Evolutionary conservation across 2,329 filamentous ascomycete species (phyloP), one percentile per base, ranked within the genome.

Genomic region (Cladosporium halotolerans): DNA sequence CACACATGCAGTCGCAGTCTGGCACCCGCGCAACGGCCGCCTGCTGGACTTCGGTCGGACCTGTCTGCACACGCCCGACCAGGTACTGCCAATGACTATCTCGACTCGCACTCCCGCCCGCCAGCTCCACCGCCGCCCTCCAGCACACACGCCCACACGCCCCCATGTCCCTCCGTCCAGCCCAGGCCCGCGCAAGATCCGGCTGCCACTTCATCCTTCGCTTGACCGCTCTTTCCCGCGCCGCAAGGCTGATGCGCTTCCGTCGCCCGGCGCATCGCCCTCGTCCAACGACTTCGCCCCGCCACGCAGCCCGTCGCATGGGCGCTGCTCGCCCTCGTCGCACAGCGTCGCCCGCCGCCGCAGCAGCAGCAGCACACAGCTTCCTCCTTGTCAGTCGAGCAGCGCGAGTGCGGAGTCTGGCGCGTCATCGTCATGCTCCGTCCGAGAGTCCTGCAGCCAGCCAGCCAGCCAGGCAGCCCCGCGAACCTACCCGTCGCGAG

Each of bases 241-340:
- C 19, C 46, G 46, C 46, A 42, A 49, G 46, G 46, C 45, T 48
- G 45, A 47, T 36, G 45, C 45, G 34, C 33, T 47, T 32, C 19
- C 45, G 28, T 31, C 33, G 18, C 45, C 9, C 33, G 38, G 36
- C n/a, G 36, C 38, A 16, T 34, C 23, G 34, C 45, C 13, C 31
- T 36, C 23, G 19, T 48, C 46, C 46, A 33, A 47, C 45, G 34
- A 23, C 33, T 18, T 41, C 45, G 14, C 28, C 39, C 47, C 23
- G 39, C 47, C 38, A 42, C 43, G 39, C 19, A n/a, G 28, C 28
- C 14, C 11, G 38, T 39, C 38, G 32, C 39, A 51, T 43, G 47
- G 39, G 31, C 39, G 4, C 16, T 41, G 39, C 18, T 44, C 19
- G 42, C 42, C 9, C 19, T 11, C 19, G 40, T 51, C 31, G 31